These are phyloP conservation scores for Acacia concinna DNA, from an alignment of 331 rosid genomes.

Conservation along the genomic window DNA sequence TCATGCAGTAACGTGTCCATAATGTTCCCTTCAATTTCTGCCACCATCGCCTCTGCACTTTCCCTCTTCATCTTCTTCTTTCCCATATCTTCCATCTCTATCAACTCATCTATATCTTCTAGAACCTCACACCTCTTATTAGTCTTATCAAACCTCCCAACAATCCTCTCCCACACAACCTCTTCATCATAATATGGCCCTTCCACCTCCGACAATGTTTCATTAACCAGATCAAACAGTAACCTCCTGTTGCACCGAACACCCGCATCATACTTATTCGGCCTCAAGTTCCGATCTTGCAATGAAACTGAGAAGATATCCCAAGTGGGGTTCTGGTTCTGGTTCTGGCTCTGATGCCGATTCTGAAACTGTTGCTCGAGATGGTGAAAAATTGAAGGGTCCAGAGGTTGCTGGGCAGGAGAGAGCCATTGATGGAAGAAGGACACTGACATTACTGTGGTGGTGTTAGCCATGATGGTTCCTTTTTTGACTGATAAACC, in stretches of 20 bases:
- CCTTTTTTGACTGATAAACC: slow-evolving; percentile 22
- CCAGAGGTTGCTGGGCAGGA: slow-evolving; percentile 45
- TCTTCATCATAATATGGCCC: slow-evolving; percentile 32
- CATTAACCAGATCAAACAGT: slow-evolving; percentile 63
- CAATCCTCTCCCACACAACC: slow-evolving; percentile 47
- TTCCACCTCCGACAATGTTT: slow-evolving; percentile 44
- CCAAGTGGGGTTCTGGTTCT: background rate
- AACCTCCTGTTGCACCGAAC: slow-evolving; percentile 50
- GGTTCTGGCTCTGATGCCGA: background rate
- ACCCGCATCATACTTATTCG: slow-evolving; percentile 22
- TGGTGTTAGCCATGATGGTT: background rate
- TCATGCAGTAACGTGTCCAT: slow-evolving; percentile 68
- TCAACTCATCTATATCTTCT: slow-evolving; percentile 72
- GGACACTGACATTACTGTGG: slow-evolving; percentile 30
- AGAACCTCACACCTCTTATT: slow-evolving; percentile 60
- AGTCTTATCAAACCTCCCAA: slow-evolving; percentile 37
- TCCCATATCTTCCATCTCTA: slow-evolving; percentile 54
- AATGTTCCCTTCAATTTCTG: slow-evolving; percentile 65
- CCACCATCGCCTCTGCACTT: slow-evolving; percentile 39
- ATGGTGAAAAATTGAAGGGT: slow-evolving; percentile 57
- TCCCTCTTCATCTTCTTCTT: slow-evolving; percentile 10
- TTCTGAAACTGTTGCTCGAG: slow-evolving; percentile 36
- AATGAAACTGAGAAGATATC: background rate
- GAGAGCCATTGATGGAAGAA: slow-evolving; percentile 46
- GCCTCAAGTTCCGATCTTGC: background rate